Conservation (phyloP, 257 asterid species). For the Linderniella brevidens region DNA sequence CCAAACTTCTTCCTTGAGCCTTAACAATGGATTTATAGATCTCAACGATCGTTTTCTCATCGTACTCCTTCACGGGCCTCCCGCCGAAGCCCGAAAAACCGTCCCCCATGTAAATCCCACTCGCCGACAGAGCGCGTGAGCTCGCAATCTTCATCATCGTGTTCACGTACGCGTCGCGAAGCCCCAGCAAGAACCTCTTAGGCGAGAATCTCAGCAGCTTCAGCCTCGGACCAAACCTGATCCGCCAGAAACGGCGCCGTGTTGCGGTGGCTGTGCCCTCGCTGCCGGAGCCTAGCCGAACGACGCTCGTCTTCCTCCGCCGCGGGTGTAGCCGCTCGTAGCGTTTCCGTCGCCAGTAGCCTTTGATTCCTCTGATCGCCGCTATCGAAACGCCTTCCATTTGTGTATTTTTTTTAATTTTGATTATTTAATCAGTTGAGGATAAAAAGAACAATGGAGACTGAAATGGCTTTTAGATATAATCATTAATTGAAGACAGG, state of each 20-base stretch:
- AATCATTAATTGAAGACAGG: no score
- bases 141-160: slow-evolving; percentile 45
- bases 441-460: no score
- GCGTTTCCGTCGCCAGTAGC: slow-evolving; percentile 46
- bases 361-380: slow-evolving; percentile 20
- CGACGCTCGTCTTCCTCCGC: slow-evolving; percentile 13
- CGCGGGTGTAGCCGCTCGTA: slow-evolving; percentile 28
- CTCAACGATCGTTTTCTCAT: slow-evolving; percentile 43
- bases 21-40: slow-evolving; percentile 37
- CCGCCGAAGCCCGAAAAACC: slow-evolving; percentile 26
- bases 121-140: slow-evolving; percentile 15
- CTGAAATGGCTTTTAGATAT: no score
- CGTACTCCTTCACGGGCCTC: slow-evolving; percentile 34
- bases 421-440: not conserved
- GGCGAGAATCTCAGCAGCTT: slow-evolving; percentile 41
- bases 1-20: slow-evolving; percentile 31
- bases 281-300: slow-evolving; percentile 13
- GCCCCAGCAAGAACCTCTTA: slow-evolving; percentile 31
- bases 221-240: slow-evolving; percentile 25
- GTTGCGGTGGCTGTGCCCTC: slow-evolving; percentile 3
- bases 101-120: slow-evolving; percentile 13
- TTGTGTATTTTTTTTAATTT: not conserved
- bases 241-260: slow-evolving; percentile 35
- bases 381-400: slow-evolving; percentile 30
- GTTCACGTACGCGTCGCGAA: slow-evolving; percentile 41